Evolutionary conservation across 2,329 filamentous ascomycete species (phyloP), one percentile per base, ranked within the genome.

Genomic region (Cordyceps tenuipes): DNA sequence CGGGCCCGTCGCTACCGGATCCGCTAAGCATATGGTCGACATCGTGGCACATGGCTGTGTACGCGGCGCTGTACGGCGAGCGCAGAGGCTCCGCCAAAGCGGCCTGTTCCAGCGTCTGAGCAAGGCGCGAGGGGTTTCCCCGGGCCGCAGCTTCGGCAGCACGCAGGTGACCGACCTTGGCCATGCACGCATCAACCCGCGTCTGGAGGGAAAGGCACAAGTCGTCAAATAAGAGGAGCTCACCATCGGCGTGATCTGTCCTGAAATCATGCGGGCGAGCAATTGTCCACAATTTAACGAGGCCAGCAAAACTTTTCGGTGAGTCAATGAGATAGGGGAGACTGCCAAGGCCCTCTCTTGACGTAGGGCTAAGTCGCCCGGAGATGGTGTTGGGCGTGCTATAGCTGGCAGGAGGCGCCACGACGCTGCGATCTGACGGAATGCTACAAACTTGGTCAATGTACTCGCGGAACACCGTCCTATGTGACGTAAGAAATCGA

Each of bases 251-350:
- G 2, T 70, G 62, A 6, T 62, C 54, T 34, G 66, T 67, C 39
- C 66, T 70, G n/a, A 68, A 71, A 17, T 79, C 77, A 0, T 71
- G 60, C 1, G 76, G 73, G 10, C 71, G 77, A 4, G 77, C 71
- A 44, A 90, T 87, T 0, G 88, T 79, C 90, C 90, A 95, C 13
- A 94, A 76, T 67, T 89, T 89, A 23, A 96, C 87, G 19, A 99
- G 76, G 43, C 87, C 86, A 0, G 94, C 91, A 66, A 92, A 91
- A 66, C 90, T 92, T 63, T 90, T 85, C 8, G 91, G 85, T 63
- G 92, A 87, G 66, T 99, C 94, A 63, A 99, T 89, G 4, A 99
- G 82, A 70, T 96, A 97, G 0, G 94, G 94, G 15, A 99, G 78
- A 50, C 90, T 94, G 0, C 92, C 93, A 67, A 97, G 96, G 0